Evolutionary conservation across 441 rosid species (phyloP), one percentile per base, ranked within the genome.

Genomic region (Arabidopsis lyrata): DNA sequence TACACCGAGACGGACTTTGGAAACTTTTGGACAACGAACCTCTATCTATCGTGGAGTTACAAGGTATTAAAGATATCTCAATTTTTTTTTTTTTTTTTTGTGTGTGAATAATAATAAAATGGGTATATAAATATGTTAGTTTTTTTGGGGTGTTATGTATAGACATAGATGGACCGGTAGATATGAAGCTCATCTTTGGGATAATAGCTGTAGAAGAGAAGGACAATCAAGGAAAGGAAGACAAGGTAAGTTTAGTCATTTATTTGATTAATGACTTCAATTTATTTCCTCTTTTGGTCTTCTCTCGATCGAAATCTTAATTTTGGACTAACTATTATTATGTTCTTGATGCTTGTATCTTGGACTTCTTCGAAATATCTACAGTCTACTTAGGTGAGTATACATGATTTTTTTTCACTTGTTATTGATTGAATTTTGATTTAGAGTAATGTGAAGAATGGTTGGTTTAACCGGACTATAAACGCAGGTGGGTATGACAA

Each of bases 131-230:
- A 31, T 60, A 13, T 57, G 8, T 4, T 22, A 22, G 24, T 8
- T 8, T 18, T 18, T 36, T 57, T 79, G 47, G 63, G 15, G 16
- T 76, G 66, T 56, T 29, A 29, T 29, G 27, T 59, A 47, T 48
- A 95, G 99, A 82, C 99, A 95, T 86, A 80, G 99, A 67, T 95
- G 99, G 99, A 95, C 99, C 0, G 98, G 99, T 76, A 76, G 99
- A 77, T 94, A 94, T 58, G 98, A 94, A 84, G 98, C 98, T 67
- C 99, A 95, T 85, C 89, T 95, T 49, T 95, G 99, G 99, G 99
- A 95, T 68, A 95, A 95, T 82, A 95, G 98, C 68, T 95, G 99
- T 72, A 87, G 98, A 66, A 87, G 99, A 80, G 99, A 91, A 86
- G 99, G 99, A 5, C 99, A 95, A 74, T 95, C 99, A 15, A 88